A percentile compares a stretch with the other conserved stretches of the same genome.
Evolutionary conservation across 179 eudicot species (phyloP).

Genomic region (Beta corolliflora): DNA sequence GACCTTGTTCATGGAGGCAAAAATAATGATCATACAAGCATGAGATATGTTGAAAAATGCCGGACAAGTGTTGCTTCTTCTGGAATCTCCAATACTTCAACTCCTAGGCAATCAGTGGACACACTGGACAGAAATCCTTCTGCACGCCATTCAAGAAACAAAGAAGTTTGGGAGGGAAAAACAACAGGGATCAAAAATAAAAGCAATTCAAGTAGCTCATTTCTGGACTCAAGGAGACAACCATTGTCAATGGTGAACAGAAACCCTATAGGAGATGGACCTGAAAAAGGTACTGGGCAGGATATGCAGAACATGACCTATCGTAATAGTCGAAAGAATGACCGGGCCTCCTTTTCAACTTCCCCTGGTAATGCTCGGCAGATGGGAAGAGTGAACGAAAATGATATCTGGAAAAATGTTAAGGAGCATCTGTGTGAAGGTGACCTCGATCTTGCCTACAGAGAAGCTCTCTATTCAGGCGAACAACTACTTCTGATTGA

Average conservation of each 20-base stretch:
- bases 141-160: slow-evolving; percentile 32
- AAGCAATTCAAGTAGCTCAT: slow-evolving; percentile 39
- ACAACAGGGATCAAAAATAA: slow-evolving; percentile 35
- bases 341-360: slow-evolving; percentile 27
- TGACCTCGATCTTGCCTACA: slow-evolving; percentile 75
- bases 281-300: slow-evolving; percentile 32
- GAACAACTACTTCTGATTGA: slow-evolving; percentile 62
- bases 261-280: slow-evolving; percentile 35
- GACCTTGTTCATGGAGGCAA: slow-evolving; percentile 51
- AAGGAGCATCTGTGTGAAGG: slow-evolving; percentile 54
- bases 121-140: slow-evolving; percentile 39
- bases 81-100: slow-evolving; percentile 53
- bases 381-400: slow-evolving; percentile 34
- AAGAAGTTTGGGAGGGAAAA: slow-evolving; percentile 49
- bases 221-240: slow-evolving; percentile 40
- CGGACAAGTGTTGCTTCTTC: slow-evolving; percentile 52
- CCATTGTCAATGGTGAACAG: slow-evolving; percentile 43
- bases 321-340: slow-evolving; percentile 38
- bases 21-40: slow-evolving; percentile 37
- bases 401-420: slow-evolving; percentile 49
- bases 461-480: slow-evolving; percentile 66
- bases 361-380: slow-evolving; percentile 33
- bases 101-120: slow-evolving; percentile 69
- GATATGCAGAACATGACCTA: slow-evolving; percentile 28
- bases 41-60: slow-evolving; percentile 43